Percentiles rank a stretch among this genome's conserved stretches.
Evolutionary conservation across 768 basidiomycete genomes (phyloP).

Genomic region (Russula olivacea): DNA sequence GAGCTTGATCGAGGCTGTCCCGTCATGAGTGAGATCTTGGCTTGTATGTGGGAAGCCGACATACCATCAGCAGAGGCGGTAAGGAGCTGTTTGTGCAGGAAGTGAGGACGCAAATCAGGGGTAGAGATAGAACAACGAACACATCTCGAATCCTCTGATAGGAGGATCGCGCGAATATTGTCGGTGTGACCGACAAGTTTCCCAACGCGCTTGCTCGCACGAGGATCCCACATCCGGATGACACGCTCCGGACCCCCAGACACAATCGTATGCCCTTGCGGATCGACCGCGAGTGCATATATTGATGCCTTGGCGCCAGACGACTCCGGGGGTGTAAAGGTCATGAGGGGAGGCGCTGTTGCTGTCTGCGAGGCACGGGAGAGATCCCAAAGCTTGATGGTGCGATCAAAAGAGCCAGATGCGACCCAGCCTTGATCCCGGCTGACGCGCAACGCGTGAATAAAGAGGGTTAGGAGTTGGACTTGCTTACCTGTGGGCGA

Average conservation of each 20-base stretch:
- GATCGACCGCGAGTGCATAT: slow-evolving; percentile 77
- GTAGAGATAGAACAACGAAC: slow-evolving; percentile 42
- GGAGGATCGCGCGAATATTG: slow-evolving; percentile 84
- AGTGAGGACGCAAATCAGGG: slow-evolving; percentile 10
- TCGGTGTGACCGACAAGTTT: slow-evolving; percentile 97
- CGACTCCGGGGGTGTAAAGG: slow-evolving; percentile 62
- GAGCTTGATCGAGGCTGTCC: slow-evolving; percentile 72
- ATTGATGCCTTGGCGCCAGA: slow-evolving; percentile 61
- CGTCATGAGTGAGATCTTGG: slow-evolving; percentile 19
- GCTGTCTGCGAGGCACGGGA: slow-evolving; percentile 24
- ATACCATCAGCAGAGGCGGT: slow-evolving; percentile 75
- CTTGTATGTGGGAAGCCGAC: slow-evolving; percentile 9
- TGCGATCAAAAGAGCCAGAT: slow-evolving; percentile 91
- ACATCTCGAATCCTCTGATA: slow-evolving; percentile 88
- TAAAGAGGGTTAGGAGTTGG: slow-evolving; percentile 16
- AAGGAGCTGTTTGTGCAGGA: slow-evolving; percentile 46
- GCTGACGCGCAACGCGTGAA: slow-evolving; percentile 34
- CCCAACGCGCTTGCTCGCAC: slow-evolving; percentile 70
- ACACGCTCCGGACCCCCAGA: slow-evolving; percentile 91
- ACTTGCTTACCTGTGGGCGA: slow-evolving; percentile 54
- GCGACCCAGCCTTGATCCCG: slow-evolving; percentile 83
- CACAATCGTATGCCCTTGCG: slow-evolving; percentile 73
- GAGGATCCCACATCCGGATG: slow-evolving; percentile 88
- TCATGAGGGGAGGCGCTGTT: slow-evolving; percentile 48
- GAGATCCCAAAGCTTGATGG: slow-evolving; percentile 93